Base-by-base conservation (phyloP, 306 rosid species). In the Gastrolobium bilobum region DNA sequence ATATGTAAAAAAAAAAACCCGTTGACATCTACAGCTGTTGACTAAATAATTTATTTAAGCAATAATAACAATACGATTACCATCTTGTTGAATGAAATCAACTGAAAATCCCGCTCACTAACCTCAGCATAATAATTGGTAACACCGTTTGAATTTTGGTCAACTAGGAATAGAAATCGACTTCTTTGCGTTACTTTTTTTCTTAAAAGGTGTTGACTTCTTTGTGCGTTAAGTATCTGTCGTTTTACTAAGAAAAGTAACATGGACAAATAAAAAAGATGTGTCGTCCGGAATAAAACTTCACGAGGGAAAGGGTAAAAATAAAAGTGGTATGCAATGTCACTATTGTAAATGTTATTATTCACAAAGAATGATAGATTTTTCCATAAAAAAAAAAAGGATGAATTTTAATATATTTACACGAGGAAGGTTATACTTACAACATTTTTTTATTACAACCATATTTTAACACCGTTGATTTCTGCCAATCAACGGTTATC, bases 161-260 rank as follows among this genome's bases (percentile, higher is more conserved):
- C 64, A 26, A 65, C 35, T 52, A 77, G 74, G 7, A 11, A 52
- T 6, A 66, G 37, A 66, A 29, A 30, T 66, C 66, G 75, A 34
- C 61, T 14, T 31, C 1, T 5, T 43, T 72, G 38, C 35, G 33
- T 73, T 52, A 11, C 38, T 7, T 9, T 64, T 80, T 52, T 59
- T 68, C 65, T 8, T 52, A 7, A 15, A 74, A 43, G 56, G 29
- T 48, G 26, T 26, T 60, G 60, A 68, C 69, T 68, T 82, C 13
- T 43, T 42, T 34, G 44, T 8, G 37, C 73, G 60, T 51, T 72
- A 63, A 76, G 54, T 69, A 61, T 31, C 52, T 50, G 44, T 67
- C 54, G 53, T 75, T 68, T 75, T 48, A 39, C 68, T 33, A 68
- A 39, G 51, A 14, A 58, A 75, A 31, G 40, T 3, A 82, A 15